Conservation (phyloP, 345 rosid genomes). For the Combretum micranthum region DNA sequence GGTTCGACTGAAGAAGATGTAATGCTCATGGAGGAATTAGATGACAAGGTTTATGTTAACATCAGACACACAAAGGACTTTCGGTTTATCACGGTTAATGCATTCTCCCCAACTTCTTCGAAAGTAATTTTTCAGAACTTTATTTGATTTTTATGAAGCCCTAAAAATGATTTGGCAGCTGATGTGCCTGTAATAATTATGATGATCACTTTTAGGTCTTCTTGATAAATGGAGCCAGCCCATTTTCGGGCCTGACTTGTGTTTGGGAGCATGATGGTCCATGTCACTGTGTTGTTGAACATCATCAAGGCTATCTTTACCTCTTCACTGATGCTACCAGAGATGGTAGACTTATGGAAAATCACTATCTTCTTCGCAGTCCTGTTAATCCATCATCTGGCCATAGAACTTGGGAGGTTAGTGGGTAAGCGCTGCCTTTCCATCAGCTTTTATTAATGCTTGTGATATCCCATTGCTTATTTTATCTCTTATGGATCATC, state of each 20-base stretch:
- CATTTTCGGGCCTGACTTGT: constrained; percentile 62
- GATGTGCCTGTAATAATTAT: constrained; percentile 6
- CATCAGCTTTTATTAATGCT: neutral
- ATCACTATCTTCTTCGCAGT: constrained; percentile 77
- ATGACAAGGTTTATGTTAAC: constrained; percentile 58
- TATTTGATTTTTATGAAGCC: neutral
- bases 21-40: constrained; percentile 67
- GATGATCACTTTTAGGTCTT: constrained; percentile 73
- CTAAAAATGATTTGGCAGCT: neutral
- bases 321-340: constrained; percentile 76
- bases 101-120: constrained; percentile 62
- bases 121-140: constrained; percentile 41
- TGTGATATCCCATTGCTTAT: neutral
- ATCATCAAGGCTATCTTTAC: constrained; percentile 80
- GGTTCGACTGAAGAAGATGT: constrained; percentile 91
- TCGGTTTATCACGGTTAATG: constrained; percentile 57
- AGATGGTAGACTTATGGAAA: constrained; percentile 46
- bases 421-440: constrained; percentile 15
- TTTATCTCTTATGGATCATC: neutral
- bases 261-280: constrained; percentile 83
- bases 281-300: constrained; percentile 83
- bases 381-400: constrained; percentile 36
- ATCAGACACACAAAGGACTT: constrained; percentile 83
- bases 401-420: constrained; percentile 80
- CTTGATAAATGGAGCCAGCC: constrained; percentile 91